A percentile compares a stretch with the other conserved stretches of the same genome.
Evolutionary conservation across 352 stramenopile species (phyloP).

Genomic region (Pythium guiyangense): DNA sequence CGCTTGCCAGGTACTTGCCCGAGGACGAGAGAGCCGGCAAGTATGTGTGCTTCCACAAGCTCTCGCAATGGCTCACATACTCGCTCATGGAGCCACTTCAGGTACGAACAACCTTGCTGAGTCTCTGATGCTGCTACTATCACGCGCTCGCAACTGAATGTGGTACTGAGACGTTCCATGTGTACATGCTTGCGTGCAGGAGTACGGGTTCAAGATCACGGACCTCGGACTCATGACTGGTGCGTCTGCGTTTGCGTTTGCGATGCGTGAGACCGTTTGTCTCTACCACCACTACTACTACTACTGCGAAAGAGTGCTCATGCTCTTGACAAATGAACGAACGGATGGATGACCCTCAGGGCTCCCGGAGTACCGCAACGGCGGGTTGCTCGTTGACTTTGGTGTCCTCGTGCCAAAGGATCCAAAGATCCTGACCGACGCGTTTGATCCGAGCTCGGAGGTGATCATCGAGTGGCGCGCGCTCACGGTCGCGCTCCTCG

Average conservation of each 20-base stretch:
- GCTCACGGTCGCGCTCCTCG: constrained; percentile 74
- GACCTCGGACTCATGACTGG: constrained; percentile 66
- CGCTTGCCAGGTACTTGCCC: constrained; percentile 32
- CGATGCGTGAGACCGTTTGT: neutral
- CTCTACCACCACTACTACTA: too few relatives aligned
- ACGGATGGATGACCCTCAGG: constrained; percentile 1
- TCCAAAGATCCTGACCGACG: constrained; percentile 39
- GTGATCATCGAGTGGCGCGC: constrained; percentile 87
- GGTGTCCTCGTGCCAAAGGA: constrained; percentile 72
- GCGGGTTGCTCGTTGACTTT: constrained; percentile 76
- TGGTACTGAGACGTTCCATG: neutral
- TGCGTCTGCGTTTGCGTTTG: too few relatives aligned
- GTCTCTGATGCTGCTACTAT: neutral
- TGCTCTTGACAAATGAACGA: too few relatives aligned
- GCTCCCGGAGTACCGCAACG: constrained; percentile 83
- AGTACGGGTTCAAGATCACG: constrained; percentile 75
- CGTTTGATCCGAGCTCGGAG: constrained; percentile 58
- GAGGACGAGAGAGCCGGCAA: constrained; percentile 42
- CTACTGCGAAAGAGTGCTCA: too few relatives aligned
- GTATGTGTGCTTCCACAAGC: constrained; percentile 87
- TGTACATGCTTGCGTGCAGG: constrained; percentile 10
- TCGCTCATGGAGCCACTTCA: constrained; percentile 84
- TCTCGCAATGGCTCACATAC: constrained; percentile 89
- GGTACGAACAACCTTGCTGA: constrained; percentile 12
- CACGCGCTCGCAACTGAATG: neutral